Conservation (phyloP, 768 basidiomycete species). For the Dentipellis sp. region DNA sequence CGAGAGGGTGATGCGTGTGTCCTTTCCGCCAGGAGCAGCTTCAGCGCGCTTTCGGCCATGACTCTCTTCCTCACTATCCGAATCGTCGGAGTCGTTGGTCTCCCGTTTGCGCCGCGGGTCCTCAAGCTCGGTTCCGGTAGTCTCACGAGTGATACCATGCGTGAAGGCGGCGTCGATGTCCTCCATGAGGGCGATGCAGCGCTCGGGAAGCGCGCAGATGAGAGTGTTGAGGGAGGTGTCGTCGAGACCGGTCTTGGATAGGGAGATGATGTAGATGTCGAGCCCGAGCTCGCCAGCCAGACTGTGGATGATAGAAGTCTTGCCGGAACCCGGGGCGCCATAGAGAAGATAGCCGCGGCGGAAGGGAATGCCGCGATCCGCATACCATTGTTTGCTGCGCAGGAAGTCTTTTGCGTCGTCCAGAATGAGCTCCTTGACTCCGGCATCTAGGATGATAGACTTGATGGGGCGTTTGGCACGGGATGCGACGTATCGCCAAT, state of each 20-base stretch:
- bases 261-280: conserved; percentile 64
- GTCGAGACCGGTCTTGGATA: conserved; percentile 54
- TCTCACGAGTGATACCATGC: conserved; percentile 30
- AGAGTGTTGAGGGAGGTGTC: conserved; percentile 49
- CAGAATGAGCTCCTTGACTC: conserved; percentile 54
- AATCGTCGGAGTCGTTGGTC: neutral
- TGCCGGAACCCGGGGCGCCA: conserved; percentile 71
- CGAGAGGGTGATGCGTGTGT: conserved; percentile 47
- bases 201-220: conserved; percentile 54
- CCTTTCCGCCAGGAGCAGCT: neutral
- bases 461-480: conserved; percentile 56
- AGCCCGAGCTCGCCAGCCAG: conserved; percentile 72
- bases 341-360: conserved; percentile 73
- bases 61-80: conserved; percentile 5
- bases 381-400: conserved; percentile 61
- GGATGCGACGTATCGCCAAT: conserved; percentile 47
- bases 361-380: conserved; percentile 68
- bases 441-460: conserved; percentile 65
- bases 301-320: conserved; percentile 69
- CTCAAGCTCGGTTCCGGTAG: conserved; percentile 7
- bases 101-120: conserved; percentile 21
- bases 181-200: conserved; percentile 74
- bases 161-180: conserved; percentile 77
- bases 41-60: neutral
- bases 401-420: conserved; percentile 68